Percentiles rank a stretch among this genome's conserved stretches.
Conservation (phyloP, 257 asterid genomes). For the Solanum clarkiae region DNA sequence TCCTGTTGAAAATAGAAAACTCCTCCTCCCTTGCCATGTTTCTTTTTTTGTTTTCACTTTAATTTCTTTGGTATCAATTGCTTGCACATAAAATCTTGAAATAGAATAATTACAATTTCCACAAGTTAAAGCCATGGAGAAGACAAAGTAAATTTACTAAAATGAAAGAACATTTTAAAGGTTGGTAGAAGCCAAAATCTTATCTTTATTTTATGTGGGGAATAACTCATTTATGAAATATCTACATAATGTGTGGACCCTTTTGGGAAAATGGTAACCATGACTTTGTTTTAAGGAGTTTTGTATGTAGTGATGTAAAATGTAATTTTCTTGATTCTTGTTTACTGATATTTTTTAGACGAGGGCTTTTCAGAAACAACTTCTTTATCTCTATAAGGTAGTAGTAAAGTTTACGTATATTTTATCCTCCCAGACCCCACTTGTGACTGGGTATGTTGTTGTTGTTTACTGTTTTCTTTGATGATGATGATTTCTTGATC, state of each 20-base stretch:
- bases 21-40: slow-evolving; percentile 39
- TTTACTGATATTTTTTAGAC: background rate
- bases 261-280: background rate
- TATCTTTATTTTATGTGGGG: background rate
- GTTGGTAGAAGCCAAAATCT: background rate
- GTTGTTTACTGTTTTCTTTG: background rate
- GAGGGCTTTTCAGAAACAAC: fast-evolving
- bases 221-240: background rate
- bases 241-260: background rate
- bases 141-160: background rate
- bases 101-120: slow-evolving; percentile 6
- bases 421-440: no score
- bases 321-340: background rate
- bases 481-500: background rate
- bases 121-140: slow-evolving; percentile 25
- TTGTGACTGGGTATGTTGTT: no score
- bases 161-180: background rate
- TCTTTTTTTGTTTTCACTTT: slow-evolving; percentile 3
- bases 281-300: background rate
- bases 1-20: slow-evolving; percentile 30
- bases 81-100: slow-evolving; percentile 8
- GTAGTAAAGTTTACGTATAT: no score
- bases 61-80: slow-evolving; percentile 9
- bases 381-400: no score
- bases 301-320: background rate